Percentiles rank a stretch among this genome's conserved stretches.
phyloP scores from a whole-genome alignment of 768 basidiomycete species.

The Leccinum subgranulosum region DNA sequence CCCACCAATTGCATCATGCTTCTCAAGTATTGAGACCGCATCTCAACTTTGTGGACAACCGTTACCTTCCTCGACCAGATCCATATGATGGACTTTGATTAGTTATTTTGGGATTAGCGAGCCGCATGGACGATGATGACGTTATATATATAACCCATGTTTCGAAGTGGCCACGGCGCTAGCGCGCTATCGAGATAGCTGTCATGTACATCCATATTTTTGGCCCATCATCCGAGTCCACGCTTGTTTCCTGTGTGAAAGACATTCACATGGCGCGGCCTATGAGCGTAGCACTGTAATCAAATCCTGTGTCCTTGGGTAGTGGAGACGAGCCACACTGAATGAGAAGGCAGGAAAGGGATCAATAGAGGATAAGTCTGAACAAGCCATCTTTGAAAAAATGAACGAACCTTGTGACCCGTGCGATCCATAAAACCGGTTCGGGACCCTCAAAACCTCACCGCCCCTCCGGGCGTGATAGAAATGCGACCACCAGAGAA shows the following conservation, averaged over 20 bases:
- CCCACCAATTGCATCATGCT: conserved; percentile 12
- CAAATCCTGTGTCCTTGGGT: conserved; percentile 4
- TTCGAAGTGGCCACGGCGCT: background rate
- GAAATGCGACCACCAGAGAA: background rate
- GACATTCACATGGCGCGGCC: background rate
- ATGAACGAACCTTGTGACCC: background rate
- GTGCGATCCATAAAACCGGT: background rate
- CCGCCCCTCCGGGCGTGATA: background rate
- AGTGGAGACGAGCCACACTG: background rate
- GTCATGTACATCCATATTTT: conserved; percentile 5
- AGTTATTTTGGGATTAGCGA: background rate
- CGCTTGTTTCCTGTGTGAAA: background rate
- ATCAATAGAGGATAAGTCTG: background rate
- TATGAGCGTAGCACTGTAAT: background rate
- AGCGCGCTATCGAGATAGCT: background rate
- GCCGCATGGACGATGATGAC: background rate
- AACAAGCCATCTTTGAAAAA: background rate
- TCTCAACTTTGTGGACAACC: conserved; percentile 21
- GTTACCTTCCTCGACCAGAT: conserved; percentile 28
- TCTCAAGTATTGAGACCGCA: conserved; percentile 17
- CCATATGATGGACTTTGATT: conserved; percentile 30
- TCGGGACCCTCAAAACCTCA: background rate
- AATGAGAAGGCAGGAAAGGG: background rate
- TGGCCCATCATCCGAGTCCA: background rate
- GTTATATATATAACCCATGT: background rate